Evolutionary conservation across 768 basidiomycete genomes (phyloP), one percentile per base, ranked within the genome.

Genomic region (Glaciozyma martinii): DNA sequence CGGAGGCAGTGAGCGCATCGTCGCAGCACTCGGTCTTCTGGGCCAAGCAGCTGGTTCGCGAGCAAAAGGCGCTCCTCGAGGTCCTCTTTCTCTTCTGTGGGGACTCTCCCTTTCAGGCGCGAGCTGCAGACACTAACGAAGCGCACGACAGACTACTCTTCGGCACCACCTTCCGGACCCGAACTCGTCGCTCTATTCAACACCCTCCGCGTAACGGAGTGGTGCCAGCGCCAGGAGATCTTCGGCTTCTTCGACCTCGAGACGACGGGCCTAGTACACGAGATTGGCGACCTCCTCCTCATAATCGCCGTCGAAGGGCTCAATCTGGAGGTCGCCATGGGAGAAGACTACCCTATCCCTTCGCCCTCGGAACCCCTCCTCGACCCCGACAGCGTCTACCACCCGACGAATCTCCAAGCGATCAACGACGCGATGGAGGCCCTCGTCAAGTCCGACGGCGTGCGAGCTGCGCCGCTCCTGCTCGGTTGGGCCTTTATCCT

Each of bases 401-500:
- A 57, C 27, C 69, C 71, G 13, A 80, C 82, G 1, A 78, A 80
- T 25, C 73, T 79, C n/a, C 81, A 84, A 0, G 65, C 72, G 1
- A 79, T 83, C 63, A 80, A 81, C 70, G 79, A 80, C 49, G 32
- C 47, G 19, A 81, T 91, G 58, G 88, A 91, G 73, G 80, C 84
- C 44, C 76, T 88, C 29, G 82, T 90, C 43, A 80, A 80, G 6
- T 79, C 82, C 1, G 80, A 72, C 37, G 60, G 87, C 58, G 82
- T 83, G 70, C 85, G 88, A 67, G 84, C 85, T 71, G 80, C 83
- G 0, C 85, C 85, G 68, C 81, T 86, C 6, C 86, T 88, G 71
- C 79, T 92, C 9, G 85, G 85, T 0, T 97, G 93, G 93, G 81
- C 90, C 0, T 89, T 85, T 72, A 82, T 92, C 1, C 81, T 94